Evolutionary conservation across 2,329 filamentous ascomycete genomes (phyloP), one percentile per base, ranked within the genome.

Genomic region (Trichoderma breve): DNA sequence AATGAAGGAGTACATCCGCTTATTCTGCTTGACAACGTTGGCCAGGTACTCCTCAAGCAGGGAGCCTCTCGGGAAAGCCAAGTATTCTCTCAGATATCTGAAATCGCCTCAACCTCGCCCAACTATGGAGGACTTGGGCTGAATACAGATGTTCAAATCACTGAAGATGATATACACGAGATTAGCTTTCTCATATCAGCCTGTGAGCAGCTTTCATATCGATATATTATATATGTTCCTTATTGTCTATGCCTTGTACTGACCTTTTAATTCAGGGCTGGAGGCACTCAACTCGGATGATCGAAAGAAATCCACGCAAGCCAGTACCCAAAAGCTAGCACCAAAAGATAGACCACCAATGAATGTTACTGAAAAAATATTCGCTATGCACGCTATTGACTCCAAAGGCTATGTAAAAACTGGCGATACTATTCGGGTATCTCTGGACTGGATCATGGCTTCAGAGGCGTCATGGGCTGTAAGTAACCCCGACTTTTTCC

Each of bases 391-490:
- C 74, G 82, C 83, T 72, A 76, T 84, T 1, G 74, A 77, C 2
- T 74, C 76, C 2, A 77, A 76, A 21, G 80, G 80, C 0, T 79
- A 73, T 18, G 79, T 85, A 3, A 72, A 73, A 36, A 75, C 82
- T 0, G 83, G 83, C 0, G 81, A 83, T 18, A 77, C 82, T 4
- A 81, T 86, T 14, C 79, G 81, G 1, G 80, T 85, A 2, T 77
- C 79, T 26, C 80, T 86, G 0, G 84, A 86, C 73, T 86, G 84
- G 83, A 79, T 85, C 55, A 80, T 85, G 72, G 82, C 84, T 3
- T 82, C 80, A 4, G 84, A 86, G 70, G 76, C 81, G 1, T 81
- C 80, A 8, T 86, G 84, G 84, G 72, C 72, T 47, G 67, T 70
- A 70, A 61, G 67, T 5, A 11, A 12, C 14, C 11, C 12, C 2